A percentile compares a stretch with the other conserved stretches of the same genome.
Conservation (phyloP, 805 yeast genomes). For the Lipomyces yamanashiensis region DNA sequence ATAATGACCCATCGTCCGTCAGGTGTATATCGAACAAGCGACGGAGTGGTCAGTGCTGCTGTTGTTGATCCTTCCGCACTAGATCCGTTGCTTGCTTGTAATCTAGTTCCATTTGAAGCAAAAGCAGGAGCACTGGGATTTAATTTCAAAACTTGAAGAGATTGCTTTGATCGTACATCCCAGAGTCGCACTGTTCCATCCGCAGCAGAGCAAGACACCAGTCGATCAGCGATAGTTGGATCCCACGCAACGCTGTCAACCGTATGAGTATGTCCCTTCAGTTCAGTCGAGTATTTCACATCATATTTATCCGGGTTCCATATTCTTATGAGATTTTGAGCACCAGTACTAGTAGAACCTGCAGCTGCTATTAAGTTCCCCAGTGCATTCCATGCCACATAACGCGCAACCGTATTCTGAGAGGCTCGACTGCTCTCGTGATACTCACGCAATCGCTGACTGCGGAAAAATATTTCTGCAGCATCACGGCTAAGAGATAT, state of each 20-base stretch:
- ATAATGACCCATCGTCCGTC: conserved; percentile 22
- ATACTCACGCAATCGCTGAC: conserved; percentile 15
- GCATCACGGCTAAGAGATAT: conserved; percentile 18
- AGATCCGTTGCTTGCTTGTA: conserved; percentile 4
- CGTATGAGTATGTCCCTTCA: conserved; percentile 51
- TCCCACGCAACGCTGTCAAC: conserved; percentile 56
- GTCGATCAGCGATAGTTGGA: conserved; percentile 52
- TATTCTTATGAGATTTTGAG: conserved; percentile 37
- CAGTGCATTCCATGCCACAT: conserved; percentile 33
- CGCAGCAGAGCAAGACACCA: conserved; percentile 55
- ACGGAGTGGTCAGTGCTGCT: background rate
- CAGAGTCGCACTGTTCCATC: conserved; percentile 56
- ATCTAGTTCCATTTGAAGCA: background rate
- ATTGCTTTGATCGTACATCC: conserved; percentile 49
- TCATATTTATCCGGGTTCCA: conserved; percentile 49
- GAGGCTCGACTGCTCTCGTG: conserved; percentile 11
- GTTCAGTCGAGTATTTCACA: conserved; percentile 41
- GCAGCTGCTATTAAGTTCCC: conserved; percentile 32
- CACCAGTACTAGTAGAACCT: conserved; percentile 3
- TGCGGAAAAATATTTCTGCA: conserved; percentile 12
- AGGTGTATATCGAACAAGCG: conserved; percentile 19
- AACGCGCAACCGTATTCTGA: conserved; percentile 5
- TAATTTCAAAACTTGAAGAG: conserved; percentile 1
- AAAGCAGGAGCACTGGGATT: background rate
- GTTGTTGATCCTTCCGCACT: conserved; percentile 38